Evolutionary conservation across 306 rosid species (phyloP), one percentile per base, ranked within the genome.

Genomic region (Oemleria cerasiformis): DNA sequence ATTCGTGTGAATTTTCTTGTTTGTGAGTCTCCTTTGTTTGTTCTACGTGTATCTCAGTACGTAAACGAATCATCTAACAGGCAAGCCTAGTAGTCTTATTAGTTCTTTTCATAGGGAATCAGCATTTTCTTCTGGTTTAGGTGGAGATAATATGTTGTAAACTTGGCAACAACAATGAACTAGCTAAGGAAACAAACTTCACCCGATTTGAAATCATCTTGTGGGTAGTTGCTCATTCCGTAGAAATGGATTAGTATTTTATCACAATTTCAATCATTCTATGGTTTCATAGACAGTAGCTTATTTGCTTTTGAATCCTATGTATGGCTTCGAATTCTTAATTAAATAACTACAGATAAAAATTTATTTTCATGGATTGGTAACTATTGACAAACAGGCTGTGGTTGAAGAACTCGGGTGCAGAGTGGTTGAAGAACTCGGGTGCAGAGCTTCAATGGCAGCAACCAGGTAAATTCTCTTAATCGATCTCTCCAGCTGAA

Each of bases 1-100:
- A 69, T 68, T 63, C 67, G 63, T 78, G 67, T 82, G 79, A 75
- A 45, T 54, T 78, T 21, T 71, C 74, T 63, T 79, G 69, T 70
- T 67, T 76, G 80, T 77, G 60, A 68, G 63, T 63, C 73, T 77
- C 76, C 69, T 81, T 54, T 75, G 55, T 70, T 72, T 10, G 45
- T 54, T 63, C 41, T 63, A 30, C 23, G 50, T 77, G 75, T 49
- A 66, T 67, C 68, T 51, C 43, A 41, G 79, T 71, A 50, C 30
- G 2, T 25, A 50, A 54, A 48, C 51, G n/a, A 73, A 57, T 53
- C 48, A 73, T 83, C 81, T 75, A 59, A 79, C 81, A 63, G 69
- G 69, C 62, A 64, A 64, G 63, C 78, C 51, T 47, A 70, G 72
- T 47, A 73, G 72, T 63, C 30, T 60, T 68, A 71, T 68, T 65